phyloP scores from a whole-genome alignment of 2,329 filamentous ascomycete genomes.

The Xylaria sp. region DNA sequence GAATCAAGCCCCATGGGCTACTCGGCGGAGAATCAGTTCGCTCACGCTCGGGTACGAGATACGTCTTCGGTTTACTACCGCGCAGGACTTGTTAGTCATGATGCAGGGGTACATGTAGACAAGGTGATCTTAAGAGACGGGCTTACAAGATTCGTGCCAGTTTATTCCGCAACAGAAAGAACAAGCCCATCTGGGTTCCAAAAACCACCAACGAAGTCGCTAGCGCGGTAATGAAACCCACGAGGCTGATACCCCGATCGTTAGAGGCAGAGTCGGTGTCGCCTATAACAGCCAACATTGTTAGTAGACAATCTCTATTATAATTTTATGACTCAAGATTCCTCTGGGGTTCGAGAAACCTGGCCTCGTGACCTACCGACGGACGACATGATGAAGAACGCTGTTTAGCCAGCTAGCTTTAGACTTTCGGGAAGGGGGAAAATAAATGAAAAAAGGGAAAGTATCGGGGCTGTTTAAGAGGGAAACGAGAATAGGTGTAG shows the following conservation, averaged over 20 bases:
- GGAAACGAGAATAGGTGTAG: background rate
- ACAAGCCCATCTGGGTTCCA: constrained; percentile 68
- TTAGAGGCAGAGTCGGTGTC: constrained; percentile 36
- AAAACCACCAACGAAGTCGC: constrained; percentile 68
- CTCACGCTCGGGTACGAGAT: constrained; percentile 83
- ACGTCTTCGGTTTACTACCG: constrained; percentile 78
- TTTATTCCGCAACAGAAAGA: constrained; percentile 77
- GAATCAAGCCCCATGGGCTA: constrained; percentile 57
- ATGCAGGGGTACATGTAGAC: background rate
- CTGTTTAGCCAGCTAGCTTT: constrained; percentile 10
- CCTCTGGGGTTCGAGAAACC: background rate
- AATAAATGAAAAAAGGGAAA: background rate
- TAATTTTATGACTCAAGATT: background rate
- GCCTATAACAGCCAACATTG: constrained; percentile 14
- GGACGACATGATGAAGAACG: constrained; percentile 19
- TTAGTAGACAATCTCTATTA: background rate
- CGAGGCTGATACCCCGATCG: constrained; percentile 51
- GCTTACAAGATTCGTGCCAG: constrained; percentile 82
- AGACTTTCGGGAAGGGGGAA: background rate
- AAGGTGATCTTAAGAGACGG: background rate
- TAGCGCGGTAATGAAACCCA: constrained; percentile 69
- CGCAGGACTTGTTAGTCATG: constrained; percentile 22
- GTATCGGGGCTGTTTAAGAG: background rate
- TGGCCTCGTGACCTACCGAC: constrained; percentile 20
- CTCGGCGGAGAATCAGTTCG: constrained; percentile 75